Base-by-base conservation (phyloP, 306 rosid genomes). In the Cicer yamashitae region DNA sequence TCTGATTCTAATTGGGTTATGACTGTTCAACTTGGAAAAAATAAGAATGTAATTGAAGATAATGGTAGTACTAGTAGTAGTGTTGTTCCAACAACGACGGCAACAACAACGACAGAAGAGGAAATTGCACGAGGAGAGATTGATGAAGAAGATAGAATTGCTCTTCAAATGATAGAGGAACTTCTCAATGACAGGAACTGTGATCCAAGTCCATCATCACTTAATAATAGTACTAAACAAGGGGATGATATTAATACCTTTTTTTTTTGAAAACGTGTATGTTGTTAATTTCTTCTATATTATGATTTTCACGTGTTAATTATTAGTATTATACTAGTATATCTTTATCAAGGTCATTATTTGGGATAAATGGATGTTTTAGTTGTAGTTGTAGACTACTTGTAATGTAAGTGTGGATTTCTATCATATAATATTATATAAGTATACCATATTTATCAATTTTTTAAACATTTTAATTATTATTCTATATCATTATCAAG, bases 81-180 rank as follows among this genome's bases (percentile, higher is more conserved):
- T 61, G 13, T 10, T 71, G 1, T 52, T 5, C 12, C 41, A 0
- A 53, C 76, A 7, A 64, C 67, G 4, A 30, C 39, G 20, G 46
- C 18, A 59, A 2, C 74, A 46, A 6, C 76, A 67, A 18, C 77
- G 1, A 41, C 47, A 0, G 81, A 57, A 12, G 70, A 82, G 22
- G 73, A 80, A 20, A 10, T 73, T 11, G 40, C 74, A 41, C 56
- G 76, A 13, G 39, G 45, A 7, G 83, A 76, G 15, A 87, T 83
- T 53, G 85, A 83, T 44, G 96, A 91, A 45, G 91, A 91, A 12
- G 93, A 93, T 57, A 85, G 86, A 48, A 67, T 89, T 43, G 93
- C 98, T n/a, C 69, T 91, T 77, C 96, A 93, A 75, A 93, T 93
- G 98, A 93, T 93, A 13, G 97, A 93, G 68, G 98, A 93, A 74